A percentile compares a stretch with the other conserved stretches of the same genome.
Evolutionary conservation across 1,284 basidiomycete species (phyloP).

Genomic region (Cryptococcus sp.): DNA sequence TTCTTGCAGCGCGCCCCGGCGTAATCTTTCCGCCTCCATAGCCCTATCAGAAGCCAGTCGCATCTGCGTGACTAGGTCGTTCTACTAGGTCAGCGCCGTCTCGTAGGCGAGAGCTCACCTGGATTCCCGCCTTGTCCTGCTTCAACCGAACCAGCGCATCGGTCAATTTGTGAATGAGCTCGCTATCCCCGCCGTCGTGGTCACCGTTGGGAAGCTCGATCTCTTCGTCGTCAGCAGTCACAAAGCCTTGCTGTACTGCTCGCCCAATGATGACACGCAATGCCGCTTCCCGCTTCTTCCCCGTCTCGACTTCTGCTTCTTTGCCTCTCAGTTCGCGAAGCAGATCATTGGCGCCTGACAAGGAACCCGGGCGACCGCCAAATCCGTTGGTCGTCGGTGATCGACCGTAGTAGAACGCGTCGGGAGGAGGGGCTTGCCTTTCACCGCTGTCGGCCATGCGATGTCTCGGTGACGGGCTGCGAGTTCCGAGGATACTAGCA

Average conservation of each 20-base stretch:
- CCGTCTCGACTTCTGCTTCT: slow-evolving; percentile 74
- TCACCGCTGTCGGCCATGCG: slow-evolving; percentile 36
- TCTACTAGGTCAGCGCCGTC: slow-evolving; percentile 37
- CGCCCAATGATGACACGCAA: slow-evolving; percentile 79
- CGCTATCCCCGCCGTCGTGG: slow-evolving; percentile 34
- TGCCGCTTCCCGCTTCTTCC: slow-evolving; percentile 80
- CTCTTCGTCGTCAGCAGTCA: slow-evolving; percentile 61
- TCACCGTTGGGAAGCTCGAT: slow-evolving; percentile 52
- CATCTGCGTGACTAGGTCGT: slow-evolving; percentile 38
- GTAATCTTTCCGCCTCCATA: slow-evolving; percentile 76
- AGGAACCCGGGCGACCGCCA: slow-evolving; percentile 43
- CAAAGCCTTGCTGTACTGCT: slow-evolving; percentile 79
- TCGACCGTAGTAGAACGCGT: slow-evolving; percentile 62
- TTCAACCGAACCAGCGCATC: slow-evolving; percentile 82
- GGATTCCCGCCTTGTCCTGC: slow-evolving; percentile 82
- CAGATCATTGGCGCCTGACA: slow-evolving; percentile 69
- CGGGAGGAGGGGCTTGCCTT: slow-evolving; percentile 53
- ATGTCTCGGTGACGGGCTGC: slow-evolving; percentile 43
- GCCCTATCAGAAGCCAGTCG: slow-evolving; percentile 74
- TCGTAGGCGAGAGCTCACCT: slow-evolving; percentile 70
- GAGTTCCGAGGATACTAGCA: slow-evolving; percentile 42
- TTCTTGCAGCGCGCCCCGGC: slow-evolving; percentile 83
- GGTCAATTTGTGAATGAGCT: slow-evolving; percentile 58
- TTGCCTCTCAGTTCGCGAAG: slow-evolving; percentile 75
- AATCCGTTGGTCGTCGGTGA: slow-evolving; percentile 65